Conservation (phyloP, 2,329 filamentous ascomycete genomes). For the Geosmithia flava region DNA sequence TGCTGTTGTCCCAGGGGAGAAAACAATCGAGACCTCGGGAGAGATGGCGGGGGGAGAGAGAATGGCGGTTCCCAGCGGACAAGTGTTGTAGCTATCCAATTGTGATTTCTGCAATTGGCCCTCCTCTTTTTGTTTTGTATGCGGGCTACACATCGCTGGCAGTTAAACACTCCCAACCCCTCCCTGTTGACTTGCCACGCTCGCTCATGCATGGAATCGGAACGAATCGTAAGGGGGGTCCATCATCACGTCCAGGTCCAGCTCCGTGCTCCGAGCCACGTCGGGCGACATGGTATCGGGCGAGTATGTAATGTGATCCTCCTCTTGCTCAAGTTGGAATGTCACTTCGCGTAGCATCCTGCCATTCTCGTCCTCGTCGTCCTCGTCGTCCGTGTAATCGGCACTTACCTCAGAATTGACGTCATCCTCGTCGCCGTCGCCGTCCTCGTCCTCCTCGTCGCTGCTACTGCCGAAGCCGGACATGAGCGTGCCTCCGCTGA, state of each 20-base stretch:
- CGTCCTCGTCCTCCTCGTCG: slow-evolving; percentile 92
- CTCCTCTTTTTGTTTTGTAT: not conserved
- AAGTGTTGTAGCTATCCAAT: not conserved
- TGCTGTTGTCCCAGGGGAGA: not conserved
- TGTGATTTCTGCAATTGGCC: not conserved
- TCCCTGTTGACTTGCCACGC: too few relatives aligned
- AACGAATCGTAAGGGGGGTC: not conserved
- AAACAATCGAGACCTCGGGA: not conserved
- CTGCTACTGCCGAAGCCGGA: slow-evolving; percentile 92
- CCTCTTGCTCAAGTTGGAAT: slow-evolving; percentile 5
- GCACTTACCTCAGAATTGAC: slow-evolving; percentile 53
- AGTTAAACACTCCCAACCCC: too few relatives aligned
- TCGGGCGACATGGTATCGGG: slow-evolving; percentile 13
- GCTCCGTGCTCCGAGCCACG: not conserved
- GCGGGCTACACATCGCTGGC: not conserved
- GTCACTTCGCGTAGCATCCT: slow-evolving; percentile 5
- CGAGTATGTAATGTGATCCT: slow-evolving; percentile 18
- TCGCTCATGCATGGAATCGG: not conserved
- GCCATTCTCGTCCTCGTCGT: slow-evolving; percentile 10
- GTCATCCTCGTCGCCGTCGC: slow-evolving; percentile 73
- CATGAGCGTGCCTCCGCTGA: slow-evolving; percentile 63
- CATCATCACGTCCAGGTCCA: slow-evolving; percentile 1
- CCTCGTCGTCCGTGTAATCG: slow-evolving; percentile 18
- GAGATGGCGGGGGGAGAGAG: not conserved
- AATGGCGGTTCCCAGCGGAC: not conserved